Conservation (phyloP, 2,329 filamentous ascomycete genomes). For the Aspergillus proliferans region DNA sequence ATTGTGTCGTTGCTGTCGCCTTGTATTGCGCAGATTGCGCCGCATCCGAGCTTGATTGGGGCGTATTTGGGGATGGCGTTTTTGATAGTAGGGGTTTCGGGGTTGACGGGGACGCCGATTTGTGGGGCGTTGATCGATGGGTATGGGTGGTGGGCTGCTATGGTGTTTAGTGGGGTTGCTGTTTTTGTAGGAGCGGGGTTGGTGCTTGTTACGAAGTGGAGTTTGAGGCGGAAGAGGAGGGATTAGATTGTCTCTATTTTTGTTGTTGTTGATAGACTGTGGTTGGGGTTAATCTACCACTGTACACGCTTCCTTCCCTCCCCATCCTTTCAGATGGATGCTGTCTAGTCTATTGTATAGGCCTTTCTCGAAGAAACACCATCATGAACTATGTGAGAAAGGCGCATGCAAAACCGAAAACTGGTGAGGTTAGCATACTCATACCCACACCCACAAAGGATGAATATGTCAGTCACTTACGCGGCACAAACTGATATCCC, state of each 20-base stretch:
- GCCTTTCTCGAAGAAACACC: too few relatives aligned
- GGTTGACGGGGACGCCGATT: conserved; percentile 16
- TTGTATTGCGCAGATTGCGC: conserved; percentile 26
- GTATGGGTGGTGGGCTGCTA: conserved; percentile 6
- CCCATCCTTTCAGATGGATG: too few relatives aligned
- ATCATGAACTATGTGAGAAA: too few relatives aligned
- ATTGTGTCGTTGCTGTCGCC: conserved; percentile 35
- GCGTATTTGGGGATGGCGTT: conserved; percentile 38
- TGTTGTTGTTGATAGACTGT: too few relatives aligned
- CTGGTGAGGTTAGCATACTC: not conserved
- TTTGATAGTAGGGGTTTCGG: conserved; percentile 10
- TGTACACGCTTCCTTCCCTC: too few relatives aligned
- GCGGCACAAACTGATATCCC: not conserved
- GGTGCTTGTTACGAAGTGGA: conserved; percentile 7
- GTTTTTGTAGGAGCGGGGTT: conserved; percentile 1
- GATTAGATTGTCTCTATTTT: too few relatives aligned
- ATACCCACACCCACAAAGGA: too few relatives aligned
- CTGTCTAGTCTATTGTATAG: too few relatives aligned
- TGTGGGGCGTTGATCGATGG: conserved; percentile 11
- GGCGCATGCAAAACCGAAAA: too few relatives aligned
- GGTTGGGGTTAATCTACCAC: too few relatives aligned
- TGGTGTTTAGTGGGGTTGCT: conserved; percentile 7
- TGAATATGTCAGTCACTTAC: too few relatives aligned
- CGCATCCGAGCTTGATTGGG: conserved; percentile 27
- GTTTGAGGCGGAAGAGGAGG: not conserved